Percentiles rank a stretch among this genome's conserved stretches.
phyloP scores from a whole-genome alignment of 1,284 basidiomycete genomes.

The Blastosporella zonata region DNA sequence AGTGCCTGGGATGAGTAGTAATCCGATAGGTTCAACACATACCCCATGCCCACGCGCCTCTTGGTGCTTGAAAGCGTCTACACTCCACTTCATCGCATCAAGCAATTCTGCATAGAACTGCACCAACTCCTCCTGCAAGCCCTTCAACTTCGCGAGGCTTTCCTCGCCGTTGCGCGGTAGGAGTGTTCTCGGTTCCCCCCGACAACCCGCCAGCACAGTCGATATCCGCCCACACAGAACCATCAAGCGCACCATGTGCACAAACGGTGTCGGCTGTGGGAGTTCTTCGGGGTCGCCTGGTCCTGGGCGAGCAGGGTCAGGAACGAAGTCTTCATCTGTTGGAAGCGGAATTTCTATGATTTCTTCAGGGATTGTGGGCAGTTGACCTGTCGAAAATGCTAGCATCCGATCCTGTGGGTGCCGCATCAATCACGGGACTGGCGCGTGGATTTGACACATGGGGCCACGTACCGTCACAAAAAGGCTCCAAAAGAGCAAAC shows the following conservation, averaged over 20 bases:
- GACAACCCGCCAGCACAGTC: constrained; percentile 13
- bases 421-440: not conserved
- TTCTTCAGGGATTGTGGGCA: constrained; percentile 16
- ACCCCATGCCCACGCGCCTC: constrained; percentile 18
- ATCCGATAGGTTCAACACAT: not conserved
- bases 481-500: constrained; percentile 18
- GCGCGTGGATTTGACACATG: not conserved
- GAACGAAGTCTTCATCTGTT: constrained; percentile 14
- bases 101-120: constrained; percentile 13
- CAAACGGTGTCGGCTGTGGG: constrained; percentile 14
- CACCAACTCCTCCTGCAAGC: constrained; percentile 13
- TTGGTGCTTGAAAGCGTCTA: constrained; percentile 16
- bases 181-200: constrained; percentile 13
- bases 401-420: constrained; percentile 15
- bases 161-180: constrained; percentile 2
- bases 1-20: not conserved
- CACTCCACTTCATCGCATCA: constrained; percentile 18
- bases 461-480: constrained; percentile 13
- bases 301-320: constrained; percentile 12
- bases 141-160: constrained; percentile 6
- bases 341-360: constrained; percentile 18
- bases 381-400: constrained; percentile 15
- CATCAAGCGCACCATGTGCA: constrained; percentile 17
- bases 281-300: constrained; percentile 6
- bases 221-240: constrained; percentile 15